A percentile compares a stretch with the other conserved stretches of the same genome.
These are phyloP conservation scores for Magnusiomyces sp. DNA, from an alignment of 1,139 yeast species.

Conservation along the genomic window DNA sequence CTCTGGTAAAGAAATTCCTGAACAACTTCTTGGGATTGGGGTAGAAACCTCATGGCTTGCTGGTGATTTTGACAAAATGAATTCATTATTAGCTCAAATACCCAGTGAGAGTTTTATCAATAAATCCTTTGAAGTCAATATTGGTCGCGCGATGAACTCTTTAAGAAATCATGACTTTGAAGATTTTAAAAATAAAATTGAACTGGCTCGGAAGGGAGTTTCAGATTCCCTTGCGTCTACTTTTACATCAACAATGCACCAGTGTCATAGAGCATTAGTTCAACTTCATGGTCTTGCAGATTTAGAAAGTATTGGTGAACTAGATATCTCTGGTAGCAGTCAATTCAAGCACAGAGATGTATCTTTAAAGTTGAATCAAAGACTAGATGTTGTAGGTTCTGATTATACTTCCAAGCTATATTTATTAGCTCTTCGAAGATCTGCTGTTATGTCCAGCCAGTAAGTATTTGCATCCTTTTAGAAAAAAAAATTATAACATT, in stretches of 20 bases:
- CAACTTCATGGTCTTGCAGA: conserved; percentile 70
- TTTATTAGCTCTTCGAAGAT: conserved; percentile 32
- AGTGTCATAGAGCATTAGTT: conserved; percentile 48
- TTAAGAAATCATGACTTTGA: conserved; percentile 32
- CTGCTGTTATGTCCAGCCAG: conserved; percentile 37
- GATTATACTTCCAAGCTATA: conserved; percentile 32
- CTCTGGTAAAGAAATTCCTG: conserved; percentile 13
- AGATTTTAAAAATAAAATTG: conserved; percentile 36
- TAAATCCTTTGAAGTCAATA: conserved; percentile 48
- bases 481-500: not conserved
- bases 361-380: conserved; percentile 26
- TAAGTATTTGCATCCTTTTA: conserved; percentile 2
- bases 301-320: conserved; percentile 32
- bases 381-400: conserved; percentile 29
- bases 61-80: conserved; percentile 46
- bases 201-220: conserved; percentile 45
- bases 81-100: conserved; percentile 48
- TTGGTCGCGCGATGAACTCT: conserved; percentile 52
- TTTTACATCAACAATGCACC: conserved; percentile 52
- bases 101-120: conserved; percentile 23
- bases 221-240: conserved; percentile 57
- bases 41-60: conserved; percentile 64
- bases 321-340: conserved; percentile 16
- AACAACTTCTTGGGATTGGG: conserved; percentile 44
- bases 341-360: conserved; percentile 19